phyloP scores from a whole-genome alignment of 371 early-diverging fungal genomes.

The Mortierella sp. region DNA sequence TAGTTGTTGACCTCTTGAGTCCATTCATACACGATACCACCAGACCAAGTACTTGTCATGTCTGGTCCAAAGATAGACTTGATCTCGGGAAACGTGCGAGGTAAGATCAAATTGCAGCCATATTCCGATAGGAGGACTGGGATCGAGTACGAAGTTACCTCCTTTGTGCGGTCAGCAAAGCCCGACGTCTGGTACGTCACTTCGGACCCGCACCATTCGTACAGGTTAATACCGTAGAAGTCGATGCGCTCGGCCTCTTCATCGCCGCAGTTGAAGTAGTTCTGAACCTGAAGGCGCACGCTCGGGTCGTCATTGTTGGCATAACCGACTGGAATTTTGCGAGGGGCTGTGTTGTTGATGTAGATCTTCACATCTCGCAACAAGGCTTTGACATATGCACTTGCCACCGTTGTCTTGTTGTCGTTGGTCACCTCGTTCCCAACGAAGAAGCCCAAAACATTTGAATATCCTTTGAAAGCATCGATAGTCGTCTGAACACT shows the following conservation, averaged over 20 bases:
- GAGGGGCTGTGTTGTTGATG: constrained; percentile 56
- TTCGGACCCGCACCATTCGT: constrained; percentile 73
- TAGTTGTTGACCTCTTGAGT: constrained; percentile 83
- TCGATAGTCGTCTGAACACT: constrained; percentile 72
- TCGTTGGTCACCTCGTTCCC: constrained; percentile 89
- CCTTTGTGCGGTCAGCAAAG: constrained; percentile 67
- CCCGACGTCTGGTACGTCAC: constrained; percentile 66
- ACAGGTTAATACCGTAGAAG: constrained; percentile 80
- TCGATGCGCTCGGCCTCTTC: constrained; percentile 64
- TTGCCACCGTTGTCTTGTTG: constrained; percentile 71
- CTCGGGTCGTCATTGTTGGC: constrained; percentile 82
- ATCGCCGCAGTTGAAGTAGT: constrained; percentile 80
- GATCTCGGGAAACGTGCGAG: constrained; percentile 69
- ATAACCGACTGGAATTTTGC: constrained; percentile 82
- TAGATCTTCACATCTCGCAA: constrained; percentile 79
- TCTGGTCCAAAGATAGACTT: constrained; percentile 74
- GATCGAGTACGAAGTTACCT: constrained; percentile 63
- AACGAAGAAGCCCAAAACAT: constrained; percentile 81
- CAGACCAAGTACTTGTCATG: constrained; percentile 77
- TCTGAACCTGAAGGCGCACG: constrained; percentile 74
- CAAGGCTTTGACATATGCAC: constrained; percentile 80
- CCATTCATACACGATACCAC: constrained; percentile 87
- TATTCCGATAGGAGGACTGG: constrained; percentile 77
- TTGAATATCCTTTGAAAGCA: constrained; percentile 74
- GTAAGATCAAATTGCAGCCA: constrained; percentile 69